Evolutionary conservation across 805 yeast genomes (phyloP).

Genomic region (Metschnikowia similis): DNA sequence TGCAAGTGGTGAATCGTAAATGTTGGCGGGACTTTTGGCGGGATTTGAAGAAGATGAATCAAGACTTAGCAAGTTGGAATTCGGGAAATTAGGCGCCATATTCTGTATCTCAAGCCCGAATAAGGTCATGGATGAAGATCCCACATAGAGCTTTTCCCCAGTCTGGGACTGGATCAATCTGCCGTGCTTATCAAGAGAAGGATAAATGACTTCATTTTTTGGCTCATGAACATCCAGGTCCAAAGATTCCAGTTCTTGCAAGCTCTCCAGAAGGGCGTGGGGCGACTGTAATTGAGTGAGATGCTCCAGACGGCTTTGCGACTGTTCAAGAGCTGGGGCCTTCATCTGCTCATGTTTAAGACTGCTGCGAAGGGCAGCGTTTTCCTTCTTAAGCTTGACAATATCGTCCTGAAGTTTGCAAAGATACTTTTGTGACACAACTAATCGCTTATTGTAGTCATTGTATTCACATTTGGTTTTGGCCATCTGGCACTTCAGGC

Average conservation of each 20-base stretch:
- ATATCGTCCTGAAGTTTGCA: slow-evolving; percentile 66
- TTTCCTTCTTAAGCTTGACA: slow-evolving; percentile 60
- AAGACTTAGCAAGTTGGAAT: slow-evolving; percentile 15
- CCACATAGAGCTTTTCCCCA: slow-evolving; percentile 72
- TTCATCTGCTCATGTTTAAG: slow-evolving; percentile 28
- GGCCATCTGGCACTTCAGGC: slow-evolving; percentile 56
- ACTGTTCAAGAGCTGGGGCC: not conserved
- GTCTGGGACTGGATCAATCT: slow-evolving; percentile 69
- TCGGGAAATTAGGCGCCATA: slow-evolving; percentile 41
- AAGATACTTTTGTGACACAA: slow-evolving; percentile 67
- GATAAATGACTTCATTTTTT: slow-evolving; percentile 54
- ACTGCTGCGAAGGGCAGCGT: slow-evolving; percentile 49
- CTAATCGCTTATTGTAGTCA: slow-evolving; percentile 68
- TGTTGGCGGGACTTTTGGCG: slow-evolving; percentile 7
- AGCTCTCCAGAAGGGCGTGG: slow-evolving; percentile 3
- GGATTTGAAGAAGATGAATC: slow-evolving; percentile 15
- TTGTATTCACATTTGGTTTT: slow-evolving; percentile 62
- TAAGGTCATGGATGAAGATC: slow-evolving; percentile 78
- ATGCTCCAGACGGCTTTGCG: not conserved
- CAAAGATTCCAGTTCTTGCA: slow-evolving; percentile 4
- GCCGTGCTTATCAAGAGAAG: slow-evolving; percentile 68
- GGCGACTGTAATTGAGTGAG: slow-evolving; percentile 4
- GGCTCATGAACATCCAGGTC: not conserved
- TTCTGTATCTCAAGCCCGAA: slow-evolving; percentile 76
- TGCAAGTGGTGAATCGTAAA: slow-evolving; percentile 9